Evolutionary conservation across 495 filamentous ascomycete genomes (phyloP).

Genomic region (Aspergillus avenaceus): DNA sequence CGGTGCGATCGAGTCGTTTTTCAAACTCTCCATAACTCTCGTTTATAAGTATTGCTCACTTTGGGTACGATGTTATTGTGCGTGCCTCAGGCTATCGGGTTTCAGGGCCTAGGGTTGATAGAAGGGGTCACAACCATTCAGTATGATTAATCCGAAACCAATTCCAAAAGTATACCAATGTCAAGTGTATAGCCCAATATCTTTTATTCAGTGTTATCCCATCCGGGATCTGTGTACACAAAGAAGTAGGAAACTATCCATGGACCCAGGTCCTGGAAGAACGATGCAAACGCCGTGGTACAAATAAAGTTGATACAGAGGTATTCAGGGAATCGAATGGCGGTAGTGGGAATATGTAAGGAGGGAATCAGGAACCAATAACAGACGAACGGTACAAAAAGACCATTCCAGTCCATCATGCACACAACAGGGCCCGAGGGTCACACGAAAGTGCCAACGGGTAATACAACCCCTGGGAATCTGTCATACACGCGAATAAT

Average conservation of each 20-base stretch:
- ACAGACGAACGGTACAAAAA: slow-evolving; percentile 8
- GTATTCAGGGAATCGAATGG: neutral
- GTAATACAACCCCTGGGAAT: slow-evolving; percentile 19
- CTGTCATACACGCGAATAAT: slow-evolving; percentile 23
- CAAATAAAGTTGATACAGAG: neutral
- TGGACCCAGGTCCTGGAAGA: neutral
- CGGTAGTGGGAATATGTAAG: slow-evolving; percentile 1
- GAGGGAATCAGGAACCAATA: slow-evolving; percentile 2
- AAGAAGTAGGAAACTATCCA: neutral
- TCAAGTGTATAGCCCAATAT: neutral
- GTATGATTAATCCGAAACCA: too few relatives aligned
- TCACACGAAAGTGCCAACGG: slow-evolving; percentile 9
- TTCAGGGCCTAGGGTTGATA: too few relatives aligned
- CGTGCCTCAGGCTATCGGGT: too few relatives aligned
- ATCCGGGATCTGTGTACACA: slow-evolving; percentile 6
- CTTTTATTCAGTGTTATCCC: slow-evolving; percentile 2
- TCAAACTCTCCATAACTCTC: too few relatives aligned
- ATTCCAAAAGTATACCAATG: too few relatives aligned
- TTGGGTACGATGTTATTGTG: too few relatives aligned
- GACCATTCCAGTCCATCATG: slow-evolving; percentile 15
- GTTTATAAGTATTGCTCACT: too few relatives aligned
- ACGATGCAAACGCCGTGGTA: slow-evolving; percentile 3
- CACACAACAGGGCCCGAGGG: slow-evolving; percentile 7
- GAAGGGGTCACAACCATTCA: too few relatives aligned
- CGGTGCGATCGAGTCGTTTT: too few relatives aligned